Evolutionary conservation across 495 filamentous ascomycete species (phyloP).

Genomic region (Poronia punctata): DNA sequence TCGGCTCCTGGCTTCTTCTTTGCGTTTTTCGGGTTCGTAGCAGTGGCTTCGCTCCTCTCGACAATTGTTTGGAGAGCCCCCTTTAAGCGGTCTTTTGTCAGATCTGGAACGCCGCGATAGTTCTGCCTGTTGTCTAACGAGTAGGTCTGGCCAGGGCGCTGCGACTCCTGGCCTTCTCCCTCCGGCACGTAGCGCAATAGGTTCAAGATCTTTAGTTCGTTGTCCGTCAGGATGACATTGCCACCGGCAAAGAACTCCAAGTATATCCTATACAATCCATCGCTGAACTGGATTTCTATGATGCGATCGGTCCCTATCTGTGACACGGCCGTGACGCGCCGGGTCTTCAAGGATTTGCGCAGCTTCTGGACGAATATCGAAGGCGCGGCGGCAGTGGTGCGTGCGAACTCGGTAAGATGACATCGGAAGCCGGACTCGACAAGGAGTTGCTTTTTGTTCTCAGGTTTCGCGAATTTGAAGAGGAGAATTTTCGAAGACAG

Average conservation of each 20-base stretch:
- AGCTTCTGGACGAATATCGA: slow-evolving; percentile 76
- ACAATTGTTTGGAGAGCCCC: slow-evolving; percentile 61
- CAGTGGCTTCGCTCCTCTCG: slow-evolving; percentile 41
- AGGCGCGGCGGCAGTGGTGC: slow-evolving; percentile 74
- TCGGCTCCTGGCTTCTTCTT: slow-evolving; percentile 73
- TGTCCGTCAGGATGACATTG: slow-evolving; percentile 87
- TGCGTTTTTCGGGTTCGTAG: slow-evolving; percentile 52
- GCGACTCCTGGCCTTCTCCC: slow-evolving; percentile 65
- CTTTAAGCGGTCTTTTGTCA: slow-evolving; percentile 65
- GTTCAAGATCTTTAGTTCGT: slow-evolving; percentile 67
- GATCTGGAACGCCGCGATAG: slow-evolving; percentile 60
- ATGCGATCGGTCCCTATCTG: slow-evolving; percentile 93
- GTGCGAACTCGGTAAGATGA: slow-evolving; percentile 83
- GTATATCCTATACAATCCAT: slow-evolving; percentile 79
- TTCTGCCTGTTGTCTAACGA: slow-evolving; percentile 78
- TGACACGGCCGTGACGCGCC: slow-evolving; percentile 69
- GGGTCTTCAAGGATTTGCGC: slow-evolving; percentile 80
- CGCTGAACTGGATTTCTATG: slow-evolving; percentile 86
- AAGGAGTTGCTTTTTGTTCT: slow-evolving; percentile 76
- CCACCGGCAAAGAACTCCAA: slow-evolving; percentile 93
- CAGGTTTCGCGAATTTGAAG: slow-evolving; percentile 82
- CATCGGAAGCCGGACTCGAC: slow-evolving; percentile 95
- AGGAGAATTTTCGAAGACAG: slow-evolving; percentile 92
- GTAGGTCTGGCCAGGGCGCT: slow-evolving; percentile 71
- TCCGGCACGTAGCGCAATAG: slow-evolving; percentile 72